Conservation (phyloP, 257 asterid species). For the Solanum sitiens region DNA sequence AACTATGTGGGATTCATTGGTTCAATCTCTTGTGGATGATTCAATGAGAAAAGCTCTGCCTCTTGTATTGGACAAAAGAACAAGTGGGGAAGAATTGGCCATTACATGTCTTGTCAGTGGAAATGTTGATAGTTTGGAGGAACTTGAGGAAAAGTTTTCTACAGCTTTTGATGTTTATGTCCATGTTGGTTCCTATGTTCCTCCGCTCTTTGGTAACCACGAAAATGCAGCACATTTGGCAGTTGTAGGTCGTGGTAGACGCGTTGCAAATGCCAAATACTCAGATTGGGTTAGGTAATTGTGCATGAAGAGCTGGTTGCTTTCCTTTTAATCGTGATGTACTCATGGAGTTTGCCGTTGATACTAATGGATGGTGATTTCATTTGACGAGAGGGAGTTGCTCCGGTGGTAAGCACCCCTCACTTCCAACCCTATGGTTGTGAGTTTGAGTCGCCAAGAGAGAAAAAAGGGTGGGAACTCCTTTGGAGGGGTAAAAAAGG, state of each 20-base stretch:
- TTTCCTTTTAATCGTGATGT: neutral
- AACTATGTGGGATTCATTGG: constrained; percentile 38
- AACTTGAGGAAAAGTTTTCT: constrained; percentile 11
- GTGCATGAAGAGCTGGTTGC: neutral
- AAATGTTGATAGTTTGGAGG: constrained; percentile 25
- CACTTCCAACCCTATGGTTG: neutral
- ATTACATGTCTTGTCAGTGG: constrained; percentile 73
- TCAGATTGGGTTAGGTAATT: constrained; percentile 83
- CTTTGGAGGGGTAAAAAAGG: neutral
- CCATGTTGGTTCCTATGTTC: constrained; percentile 61
- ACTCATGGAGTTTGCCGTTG: neutral
- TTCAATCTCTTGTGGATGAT: constrained; percentile 48
- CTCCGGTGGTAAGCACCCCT: neutral
- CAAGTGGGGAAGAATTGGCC: constrained; percentile 51
- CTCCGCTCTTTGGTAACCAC: constrained; percentile 43
- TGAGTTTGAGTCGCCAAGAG: neutral
- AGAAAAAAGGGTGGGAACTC: neutral
- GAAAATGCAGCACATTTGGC: constrained; percentile 63
- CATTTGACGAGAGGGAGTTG: neutral
- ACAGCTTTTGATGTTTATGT: constrained; percentile 59
- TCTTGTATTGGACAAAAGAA: constrained; percentile 30
- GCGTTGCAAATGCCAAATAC: constrained; percentile 73
- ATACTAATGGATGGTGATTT: neutral
- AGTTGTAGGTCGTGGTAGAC: constrained; percentile 73
- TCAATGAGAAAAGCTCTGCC: constrained; percentile 57